Conservation (phyloP, 345 rosid species). For the Linum usitatissimum region DNA sequence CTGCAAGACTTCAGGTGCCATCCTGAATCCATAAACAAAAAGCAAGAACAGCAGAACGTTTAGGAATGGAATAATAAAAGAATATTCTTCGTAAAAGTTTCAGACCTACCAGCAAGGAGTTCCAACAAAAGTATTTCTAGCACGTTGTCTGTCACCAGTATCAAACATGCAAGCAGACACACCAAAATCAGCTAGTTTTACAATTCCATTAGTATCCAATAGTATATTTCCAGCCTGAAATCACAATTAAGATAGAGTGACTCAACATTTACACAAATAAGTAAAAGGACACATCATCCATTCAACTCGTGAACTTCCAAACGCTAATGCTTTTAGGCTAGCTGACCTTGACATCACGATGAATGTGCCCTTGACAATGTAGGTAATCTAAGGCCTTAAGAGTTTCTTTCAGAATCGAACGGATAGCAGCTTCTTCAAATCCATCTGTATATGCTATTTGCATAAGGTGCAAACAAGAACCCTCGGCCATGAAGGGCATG, state of each 20-base stretch:
- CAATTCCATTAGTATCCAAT: slow-evolving; percentile 63
- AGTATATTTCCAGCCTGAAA: slow-evolving; percentile 95
- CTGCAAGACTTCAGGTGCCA: slow-evolving; percentile 99
- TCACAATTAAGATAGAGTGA: slow-evolving; percentile 9
- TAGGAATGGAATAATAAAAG: background rate
- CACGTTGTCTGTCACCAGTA: slow-evolving; percentile 83
- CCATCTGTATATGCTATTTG: slow-evolving; percentile 84
- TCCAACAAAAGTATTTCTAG: slow-evolving; percentile 96
- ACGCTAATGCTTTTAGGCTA: background rate
- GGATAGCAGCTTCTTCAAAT: slow-evolving; percentile 89
- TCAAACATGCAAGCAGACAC: slow-evolving; percentile 99
- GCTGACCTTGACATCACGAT: slow-evolving; percentile 92
- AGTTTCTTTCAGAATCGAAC: slow-evolving; percentile 88
- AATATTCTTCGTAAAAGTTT: background rate
- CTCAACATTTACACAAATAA: background rate
- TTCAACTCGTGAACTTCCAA: slow-evolving; percentile 1
- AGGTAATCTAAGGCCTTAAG: slow-evolving; percentile 94
- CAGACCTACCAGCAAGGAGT: slow-evolving; percentile 91
- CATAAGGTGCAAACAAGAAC: slow-evolving; percentile 96
- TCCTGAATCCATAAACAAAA: slow-evolving; percentile 39
- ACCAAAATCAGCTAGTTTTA: slow-evolving; percentile 97
- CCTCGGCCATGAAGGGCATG: slow-evolving; percentile 98
- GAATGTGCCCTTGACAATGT: slow-evolving; percentile 94
- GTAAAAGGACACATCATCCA: background rate
- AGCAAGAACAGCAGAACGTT: background rate